phyloP scores from a whole-genome alignment of 208 protist genomes.

The Wallacemonas rigidus region DNA sequence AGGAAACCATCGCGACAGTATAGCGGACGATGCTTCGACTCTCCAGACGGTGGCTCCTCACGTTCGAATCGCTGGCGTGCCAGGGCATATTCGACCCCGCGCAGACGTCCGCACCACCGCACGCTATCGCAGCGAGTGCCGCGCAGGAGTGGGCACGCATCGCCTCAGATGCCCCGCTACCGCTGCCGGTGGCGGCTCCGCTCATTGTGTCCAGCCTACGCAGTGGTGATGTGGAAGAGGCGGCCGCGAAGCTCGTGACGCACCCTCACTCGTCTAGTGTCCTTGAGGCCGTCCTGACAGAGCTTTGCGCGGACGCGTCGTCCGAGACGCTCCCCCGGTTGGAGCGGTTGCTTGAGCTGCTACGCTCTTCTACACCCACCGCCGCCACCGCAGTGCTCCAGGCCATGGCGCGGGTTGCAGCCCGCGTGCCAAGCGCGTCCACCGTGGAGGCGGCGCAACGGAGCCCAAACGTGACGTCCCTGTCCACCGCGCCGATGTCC shows the following conservation, averaged over 20 bases:
- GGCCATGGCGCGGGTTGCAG: constrained; percentile 24
- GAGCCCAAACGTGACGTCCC: too few species aligned
- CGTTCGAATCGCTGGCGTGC: constrained; percentile 66
- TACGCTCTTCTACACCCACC: constrained; percentile 25
- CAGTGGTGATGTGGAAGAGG: constrained; percentile 33
- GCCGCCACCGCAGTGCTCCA: constrained; percentile 36
- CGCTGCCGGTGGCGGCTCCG: constrained; percentile 49
- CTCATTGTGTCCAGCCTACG: constrained; percentile 32
- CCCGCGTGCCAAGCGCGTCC: neutral
- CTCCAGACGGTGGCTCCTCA: constrained; percentile 36
- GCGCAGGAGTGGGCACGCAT: constrained; percentile 16
- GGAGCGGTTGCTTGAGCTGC: constrained; percentile 30
- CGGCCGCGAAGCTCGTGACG: constrained; percentile 36
- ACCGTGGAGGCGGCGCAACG: too few species aligned
- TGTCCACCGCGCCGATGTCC: neutral
- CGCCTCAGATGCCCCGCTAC: constrained; percentile 46
- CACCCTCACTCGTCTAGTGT: constrained; percentile 40
- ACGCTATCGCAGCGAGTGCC: neutral
- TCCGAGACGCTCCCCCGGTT: constrained; percentile 29
- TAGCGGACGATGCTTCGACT: constrained; percentile 25
- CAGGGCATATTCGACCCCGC: constrained; percentile 17
- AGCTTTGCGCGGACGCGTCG: constrained; percentile 21
- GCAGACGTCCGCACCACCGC: neutral
- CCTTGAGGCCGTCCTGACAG: constrained; percentile 20
- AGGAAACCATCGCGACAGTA: too few species aligned